Conservation (phyloP, 1,139 yeast genomes). For the Lodderomyces oxycetoniae region DNA sequence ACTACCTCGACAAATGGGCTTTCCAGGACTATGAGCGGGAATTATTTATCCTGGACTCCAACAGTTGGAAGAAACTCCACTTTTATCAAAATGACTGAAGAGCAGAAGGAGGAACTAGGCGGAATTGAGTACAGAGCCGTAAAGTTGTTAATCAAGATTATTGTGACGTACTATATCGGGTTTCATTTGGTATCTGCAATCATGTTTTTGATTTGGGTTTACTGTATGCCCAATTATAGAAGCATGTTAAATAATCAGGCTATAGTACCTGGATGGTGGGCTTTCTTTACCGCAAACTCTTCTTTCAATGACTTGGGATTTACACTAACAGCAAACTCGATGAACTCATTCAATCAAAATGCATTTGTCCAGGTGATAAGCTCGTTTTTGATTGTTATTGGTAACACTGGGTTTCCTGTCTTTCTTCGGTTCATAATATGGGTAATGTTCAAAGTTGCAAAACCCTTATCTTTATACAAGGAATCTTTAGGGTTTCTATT, state of each 20-base stretch:
- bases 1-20: conserved; percentile 8
- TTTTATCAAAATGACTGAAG: conserved; percentile 73
- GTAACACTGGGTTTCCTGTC: conserved; percentile 92
- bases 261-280: conserved; percentile 86
- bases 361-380: conserved; percentile 60
- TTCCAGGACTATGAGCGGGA: conserved; percentile 42
- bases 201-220: conserved; percentile 66
- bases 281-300: conserved; percentile 72
- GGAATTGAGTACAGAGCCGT: conserved; percentile 95
- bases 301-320: conserved; percentile 81
- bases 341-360: conserved; percentile 59
- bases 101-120: conserved; percentile 89
- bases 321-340: conserved; percentile 75
- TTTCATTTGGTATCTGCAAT: conserved; percentile 60
- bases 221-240: conserved; percentile 37
- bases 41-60: conserved; percentile 85
- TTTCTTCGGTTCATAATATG: conserved; percentile 75
- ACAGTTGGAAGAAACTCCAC: conserved; percentile 95
- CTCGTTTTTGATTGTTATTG: conserved; percentile 72
- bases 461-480: conserved; percentile 56
- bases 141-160: conserved; percentile 65
- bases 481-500: conserved; percentile 83
- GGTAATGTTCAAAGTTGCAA: conserved; percentile 65
- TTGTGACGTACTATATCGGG: conserved; percentile 67
- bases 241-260: conserved; percentile 48